Evolutionary conservation across 1,139 yeast genomes (phyloP), one percentile per base, ranked within the genome.

Genomic region (Scheffersomyces titani): DNA sequence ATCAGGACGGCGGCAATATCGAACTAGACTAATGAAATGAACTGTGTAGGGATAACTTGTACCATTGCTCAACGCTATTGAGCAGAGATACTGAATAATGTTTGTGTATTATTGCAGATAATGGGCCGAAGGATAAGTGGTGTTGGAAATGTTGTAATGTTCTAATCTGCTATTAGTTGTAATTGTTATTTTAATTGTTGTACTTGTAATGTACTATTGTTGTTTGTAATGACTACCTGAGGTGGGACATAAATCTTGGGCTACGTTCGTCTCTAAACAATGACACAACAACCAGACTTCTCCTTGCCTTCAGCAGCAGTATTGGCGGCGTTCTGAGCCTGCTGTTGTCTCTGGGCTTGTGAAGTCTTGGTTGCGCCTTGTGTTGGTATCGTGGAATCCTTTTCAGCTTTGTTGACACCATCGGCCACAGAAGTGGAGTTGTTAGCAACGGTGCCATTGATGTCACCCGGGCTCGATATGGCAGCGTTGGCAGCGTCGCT

Each of bases 221-320:
- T n/a, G 40, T 3, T 30, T 11, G 40, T 30, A 30, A 11, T 22
- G 40, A 30, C 9, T 13, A 30, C 45, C 11, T 44, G 40, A 22
- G 24, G 44, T 36, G 36, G 18, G 44, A 44, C 19, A 46, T 45
- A 50, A 50, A 6, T 21, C 20, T 6, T 36, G 24, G 40, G 19
- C 19, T 24, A 51, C 36, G 36, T 30, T 46, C 18, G 49, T 19
- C 9, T 46, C 63, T 71, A 79, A 52, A 74, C 78, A 66, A 80
- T 77, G 13, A 76, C 79, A 70, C 84, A 80, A 65, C 84, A 80
- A 7, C 83, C 83, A 19, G 75, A 64, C 65, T 76, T 77, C 57
- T 76, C 78, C 65, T 80, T 77, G 16, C 68, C 57, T 57, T 67
- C 73, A 52, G 69, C 50, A 47, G 58, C 59, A 56, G 67, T 63